Evolutionary conservation across 202 grass and related monocot species (phyloP).

Genomic region (Miscanthus sacchariflorus): DNA sequence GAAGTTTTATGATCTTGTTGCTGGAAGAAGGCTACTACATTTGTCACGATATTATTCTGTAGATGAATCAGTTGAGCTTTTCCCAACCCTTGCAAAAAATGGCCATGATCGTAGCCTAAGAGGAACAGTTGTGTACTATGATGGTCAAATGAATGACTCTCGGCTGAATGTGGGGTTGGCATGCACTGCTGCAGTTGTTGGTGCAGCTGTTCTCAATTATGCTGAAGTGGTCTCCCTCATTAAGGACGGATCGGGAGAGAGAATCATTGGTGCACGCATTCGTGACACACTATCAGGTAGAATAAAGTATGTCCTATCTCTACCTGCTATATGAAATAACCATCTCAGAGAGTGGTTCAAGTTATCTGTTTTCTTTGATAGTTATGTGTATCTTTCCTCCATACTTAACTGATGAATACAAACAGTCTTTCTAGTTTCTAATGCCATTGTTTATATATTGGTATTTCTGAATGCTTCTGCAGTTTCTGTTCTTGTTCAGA

Average conservation of each 20-base stretch:
- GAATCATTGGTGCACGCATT: slow-evolving; percentile 74
- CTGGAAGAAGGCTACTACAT: no score
- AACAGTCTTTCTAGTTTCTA: slow-evolving; percentile 12
- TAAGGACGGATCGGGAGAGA: slow-evolving; percentile 73
- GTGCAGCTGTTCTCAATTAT: no score
- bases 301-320: slow-evolving; percentile 54
- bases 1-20: no score
- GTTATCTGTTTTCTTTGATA: background rate
- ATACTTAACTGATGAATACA: background rate
- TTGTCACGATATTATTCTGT: no score
- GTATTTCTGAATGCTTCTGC: background rate
- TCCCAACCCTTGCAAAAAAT: no score
- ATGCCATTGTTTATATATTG: background rate
- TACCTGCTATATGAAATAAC: background rate
- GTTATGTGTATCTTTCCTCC: background rate
- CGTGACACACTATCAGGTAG: slow-evolving; percentile 88
- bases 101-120: no score
- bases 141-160: no score
- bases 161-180: no score
- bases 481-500: background rate
- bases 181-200: no score
- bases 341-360: background rate
- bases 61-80: no score
- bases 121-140: no score
- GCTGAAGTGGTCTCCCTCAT: slow-evolving; percentile 89